Base-by-base conservation (phyloP, 495 filamentous ascomycete species). In the Daldinia grandis region DNA sequence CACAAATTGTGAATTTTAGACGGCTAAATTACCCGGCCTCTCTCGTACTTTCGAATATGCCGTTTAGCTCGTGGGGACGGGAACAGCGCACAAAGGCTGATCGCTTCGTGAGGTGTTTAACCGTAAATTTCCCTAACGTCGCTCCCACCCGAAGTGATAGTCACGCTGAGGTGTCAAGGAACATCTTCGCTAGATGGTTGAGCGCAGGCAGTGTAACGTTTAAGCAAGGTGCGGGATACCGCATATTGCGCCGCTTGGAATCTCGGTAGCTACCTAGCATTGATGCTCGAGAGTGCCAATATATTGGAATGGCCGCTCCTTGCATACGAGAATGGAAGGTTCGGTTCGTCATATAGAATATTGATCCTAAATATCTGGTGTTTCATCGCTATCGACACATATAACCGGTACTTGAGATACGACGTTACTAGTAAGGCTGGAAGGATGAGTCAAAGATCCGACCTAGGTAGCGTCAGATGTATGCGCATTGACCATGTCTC, bases 361-460 rank as follows among this genome's bases (percentile, higher is more conserved):
- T 50, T 35, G 33, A 65, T 50, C n/a, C 51, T 42, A 58, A 58
- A 68, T 62, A 58, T 47, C 35, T 59, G 49, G 55, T 5, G 24
- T 42, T 31, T 65, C 55, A 60, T 55, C 58, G 44, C 53, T 57
- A 47, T 57, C 40, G 30, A 64, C 25, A 61, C 55, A 68, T 54
- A 73, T 69, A 64, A 64, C 59, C 64, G 49, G 62, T 54, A 56
- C 57, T 62, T 24, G n/a, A 62, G 65, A 66, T 73, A 62, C 65
- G 70, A 73, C 70, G 70, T 73, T 73, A 69, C 70, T 56, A 66
- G 50, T 69, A 73, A 62, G 70, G 70, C 70, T 69, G 33, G 59
- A 66, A 62, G 8, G 8, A 25, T 42, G 55, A 68, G 54, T 62
- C 42, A 62, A 35, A 58, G 15, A 51, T 21, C 15, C 4, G 42